Conservation (phyloP, 306 rosid genomes). For the Cucurbita argyrosperma region DNA sequence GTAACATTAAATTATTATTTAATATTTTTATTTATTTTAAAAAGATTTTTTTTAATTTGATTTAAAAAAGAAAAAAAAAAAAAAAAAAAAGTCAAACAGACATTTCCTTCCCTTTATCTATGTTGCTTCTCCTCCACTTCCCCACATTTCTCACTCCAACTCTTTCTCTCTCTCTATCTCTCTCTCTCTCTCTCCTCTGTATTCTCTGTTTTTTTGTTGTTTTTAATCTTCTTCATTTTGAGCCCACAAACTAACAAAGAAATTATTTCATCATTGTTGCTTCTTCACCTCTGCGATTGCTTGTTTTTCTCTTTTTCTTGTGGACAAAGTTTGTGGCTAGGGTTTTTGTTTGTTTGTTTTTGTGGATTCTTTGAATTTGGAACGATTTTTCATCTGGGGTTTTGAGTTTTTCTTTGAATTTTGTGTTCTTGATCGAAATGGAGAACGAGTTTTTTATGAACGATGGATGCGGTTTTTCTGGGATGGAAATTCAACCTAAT, state of each 20-base stretch:
- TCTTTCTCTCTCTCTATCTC: background rate
- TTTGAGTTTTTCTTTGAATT: background rate
- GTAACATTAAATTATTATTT: background rate
- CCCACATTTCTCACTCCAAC: slow-evolving; percentile 9
- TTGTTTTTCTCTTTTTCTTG: background rate
- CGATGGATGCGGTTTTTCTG: slow-evolving; percentile 12
- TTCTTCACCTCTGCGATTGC: slow-evolving; percentile 6
- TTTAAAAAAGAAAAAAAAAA: background rate
- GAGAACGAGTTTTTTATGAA: slow-evolving; percentile 9
- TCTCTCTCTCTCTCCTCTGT: background rate
- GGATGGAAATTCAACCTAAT: slow-evolving; percentile 25
- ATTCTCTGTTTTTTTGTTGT: background rate
- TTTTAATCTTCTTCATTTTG: background rate
- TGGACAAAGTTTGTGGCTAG: background rate
- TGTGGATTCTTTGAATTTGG: no score
- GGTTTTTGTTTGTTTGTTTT: background rate
- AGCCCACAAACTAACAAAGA: slow-evolving; percentile 12
- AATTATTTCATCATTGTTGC: slow-evolving; percentile 16
- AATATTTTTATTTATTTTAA: background rate
- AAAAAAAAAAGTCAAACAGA: slow-evolving; percentile 33
- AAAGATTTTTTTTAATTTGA: background rate
- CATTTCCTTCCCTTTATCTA: slow-evolving; percentile 15
- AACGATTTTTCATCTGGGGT: slow-evolving; percentile 16
- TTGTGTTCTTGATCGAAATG: background rate
- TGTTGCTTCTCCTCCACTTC: slow-evolving; percentile 14